Evolutionary conservation across 2,329 filamentous ascomycete species (phyloP).

Genomic region (Lachnellula suecica): DNA sequence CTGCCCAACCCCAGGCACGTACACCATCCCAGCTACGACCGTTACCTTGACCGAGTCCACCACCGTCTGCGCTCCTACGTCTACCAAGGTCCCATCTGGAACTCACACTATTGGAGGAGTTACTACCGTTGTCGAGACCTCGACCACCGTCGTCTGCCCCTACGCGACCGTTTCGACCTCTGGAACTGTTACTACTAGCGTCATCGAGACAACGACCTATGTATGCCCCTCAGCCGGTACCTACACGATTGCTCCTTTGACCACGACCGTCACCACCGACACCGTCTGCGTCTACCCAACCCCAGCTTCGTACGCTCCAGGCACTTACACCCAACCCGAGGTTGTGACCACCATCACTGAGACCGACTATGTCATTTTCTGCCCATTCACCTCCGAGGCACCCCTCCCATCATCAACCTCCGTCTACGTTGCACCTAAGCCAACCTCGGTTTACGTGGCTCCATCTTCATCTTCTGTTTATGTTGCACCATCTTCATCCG

Average conservation of each 20-base stretch:
- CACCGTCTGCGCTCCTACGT: slow-evolving; percentile 63
- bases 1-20: slow-evolving; percentile 67
- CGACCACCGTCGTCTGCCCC: slow-evolving; percentile 69
- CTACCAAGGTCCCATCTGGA: slow-evolving; percentile 61
- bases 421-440: slow-evolving; percentile 24
- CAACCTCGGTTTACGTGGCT: slow-evolving; percentile 25
- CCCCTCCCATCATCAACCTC: slow-evolving; percentile 19
- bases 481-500: slow-evolving; percentile 16
- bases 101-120: slow-evolving; percentile 71
- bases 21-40: slow-evolving; percentile 75
- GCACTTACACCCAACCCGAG: slow-evolving; percentile 71
- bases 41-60: slow-evolving; percentile 65
- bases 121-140: slow-evolving; percentile 65
- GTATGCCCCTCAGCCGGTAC: slow-evolving; percentile 72
- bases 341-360: slow-evolving; percentile 67
- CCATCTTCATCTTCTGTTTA: slow-evolving; percentile 36
- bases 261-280: slow-evolving; percentile 56
- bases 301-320: slow-evolving; percentile 63
- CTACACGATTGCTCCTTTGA: slow-evolving; percentile 72
- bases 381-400: slow-evolving; percentile 59
- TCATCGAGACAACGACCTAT: slow-evolving; percentile 68
- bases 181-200: slow-evolving; percentile 61
- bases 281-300: slow-evolving; percentile 63
- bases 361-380: slow-evolving; percentile 68
- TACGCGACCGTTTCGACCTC: slow-evolving; percentile 63